A percentile compares a stretch with the other conserved stretches of the same genome.
phyloP scores from a whole-genome alignment of 805 yeast species.

The Myxozyma melibiosi region DNA sequence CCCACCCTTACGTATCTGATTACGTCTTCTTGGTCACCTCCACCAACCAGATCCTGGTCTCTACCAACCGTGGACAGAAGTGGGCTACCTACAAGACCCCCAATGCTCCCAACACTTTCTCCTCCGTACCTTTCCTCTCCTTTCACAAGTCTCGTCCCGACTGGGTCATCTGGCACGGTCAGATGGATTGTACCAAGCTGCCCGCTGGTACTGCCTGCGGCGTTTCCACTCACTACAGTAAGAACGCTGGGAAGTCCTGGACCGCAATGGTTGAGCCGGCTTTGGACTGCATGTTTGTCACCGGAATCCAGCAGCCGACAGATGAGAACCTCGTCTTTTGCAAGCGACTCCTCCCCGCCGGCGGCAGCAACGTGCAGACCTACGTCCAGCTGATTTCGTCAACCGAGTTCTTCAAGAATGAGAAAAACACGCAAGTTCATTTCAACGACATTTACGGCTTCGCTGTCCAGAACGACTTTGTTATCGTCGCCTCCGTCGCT shows the following conservation, averaged over 20 bases:
- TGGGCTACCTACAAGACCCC: slow-evolving; percentile 51
- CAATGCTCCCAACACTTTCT: slow-evolving; percentile 47
- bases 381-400: slow-evolving; percentile 49
- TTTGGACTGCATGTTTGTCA: slow-evolving; percentile 66
- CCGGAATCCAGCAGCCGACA: slow-evolving; percentile 51
- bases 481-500: slow-evolving; percentile 67
- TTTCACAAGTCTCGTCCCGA: slow-evolving; percentile 62
- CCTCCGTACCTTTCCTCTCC: slow-evolving; percentile 48
- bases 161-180: slow-evolving; percentile 71
- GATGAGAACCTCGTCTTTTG: slow-evolving; percentile 66
- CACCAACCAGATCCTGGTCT: slow-evolving; percentile 53
- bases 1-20: slow-evolving; percentile 63
- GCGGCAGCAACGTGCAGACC: neutral
- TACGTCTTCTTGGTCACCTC: slow-evolving; percentile 58
- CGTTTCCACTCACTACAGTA: slow-evolving; percentile 61
- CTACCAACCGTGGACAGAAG: slow-evolving; percentile 67
- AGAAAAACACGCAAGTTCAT: slow-evolving; percentile 43
- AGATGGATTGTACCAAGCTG: slow-evolving; percentile 55
- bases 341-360: slow-evolving; percentile 42
- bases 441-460: slow-evolving; percentile 70
- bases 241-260: slow-evolving; percentile 70
- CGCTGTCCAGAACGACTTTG: slow-evolving; percentile 68
- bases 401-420: slow-evolving; percentile 46
- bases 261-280: slow-evolving; percentile 55
- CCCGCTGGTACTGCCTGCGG: slow-evolving; percentile 53